Conservation (phyloP, 176 grass and related monocot species). For the Cymbopogon citratus region DNA sequence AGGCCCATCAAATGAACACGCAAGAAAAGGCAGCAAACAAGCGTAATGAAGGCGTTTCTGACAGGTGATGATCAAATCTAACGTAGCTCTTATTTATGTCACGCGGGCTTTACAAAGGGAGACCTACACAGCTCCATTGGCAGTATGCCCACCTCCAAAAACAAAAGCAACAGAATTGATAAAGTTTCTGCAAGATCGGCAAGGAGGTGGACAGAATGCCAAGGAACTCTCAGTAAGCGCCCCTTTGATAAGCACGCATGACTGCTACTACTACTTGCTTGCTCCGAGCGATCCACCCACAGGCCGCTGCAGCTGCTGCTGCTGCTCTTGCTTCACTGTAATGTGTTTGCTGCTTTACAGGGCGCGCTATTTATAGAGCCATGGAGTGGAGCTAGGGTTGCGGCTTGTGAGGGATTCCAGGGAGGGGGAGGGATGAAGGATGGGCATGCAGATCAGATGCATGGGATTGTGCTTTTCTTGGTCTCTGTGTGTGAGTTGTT, state of each 20-base stretch:
- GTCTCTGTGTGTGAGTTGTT: constrained; percentile 19
- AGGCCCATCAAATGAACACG: background rate
- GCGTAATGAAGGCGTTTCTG: constrained; percentile 19
- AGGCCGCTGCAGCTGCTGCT: background rate
- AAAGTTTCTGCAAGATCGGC: constrained; percentile 6
- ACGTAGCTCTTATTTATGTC: constrained; percentile 23
- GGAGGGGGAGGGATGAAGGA: background rate
- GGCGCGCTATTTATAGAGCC: constrained; percentile 45
- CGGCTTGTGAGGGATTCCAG: background rate
- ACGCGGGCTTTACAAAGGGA: constrained; percentile 71
- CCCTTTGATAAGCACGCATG: constrained; percentile 67
- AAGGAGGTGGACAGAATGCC: constrained; percentile 84
- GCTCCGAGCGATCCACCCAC: background rate
- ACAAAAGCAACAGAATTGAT: background rate
- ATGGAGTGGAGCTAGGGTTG: constrained; percentile 34
- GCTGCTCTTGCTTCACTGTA: background rate
- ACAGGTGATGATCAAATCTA: constrained; percentile 19
- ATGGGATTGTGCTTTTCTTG: constrained; percentile 45
- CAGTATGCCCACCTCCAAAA: constrained; percentile 80
- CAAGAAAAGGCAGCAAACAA: background rate
- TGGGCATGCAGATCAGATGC: constrained; percentile 29
- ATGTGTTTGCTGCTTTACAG: background rate
- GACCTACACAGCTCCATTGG: constrained; percentile 80
- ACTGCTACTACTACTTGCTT: background rate
- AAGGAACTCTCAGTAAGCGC: constrained; percentile 53